Base-by-base conservation (phyloP, 2,329 filamentous ascomycete species). In the Trichoderma sp. region DNA sequence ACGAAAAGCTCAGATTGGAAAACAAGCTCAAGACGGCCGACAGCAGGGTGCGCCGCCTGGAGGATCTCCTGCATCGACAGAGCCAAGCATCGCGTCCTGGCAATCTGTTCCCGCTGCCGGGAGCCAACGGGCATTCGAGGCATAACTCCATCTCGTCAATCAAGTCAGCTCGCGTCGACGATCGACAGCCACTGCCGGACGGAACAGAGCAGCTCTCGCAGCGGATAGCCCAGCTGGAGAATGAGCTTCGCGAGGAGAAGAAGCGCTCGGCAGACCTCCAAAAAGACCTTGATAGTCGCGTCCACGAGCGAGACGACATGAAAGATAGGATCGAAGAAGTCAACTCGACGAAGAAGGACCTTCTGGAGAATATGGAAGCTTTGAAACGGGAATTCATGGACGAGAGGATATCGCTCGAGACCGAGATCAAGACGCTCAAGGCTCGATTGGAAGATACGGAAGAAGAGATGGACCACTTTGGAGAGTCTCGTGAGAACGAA, bases 341-440 rank as follows among this genome's bases (percentile, higher is more conserved):
- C 6, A 92, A 95, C 71, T 93, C 92, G 3, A 97, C 91, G 1
- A 99, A 99, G 76, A 90, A 91, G 71, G 95, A 98, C 75, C 85
- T 99, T 10, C 88, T 99, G 78, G 90, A 92, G 69, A 99, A 99
- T 73, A 92, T 99, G 80, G 93, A 98, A 73, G 90, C 93, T 14
- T 86, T 96, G 69, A 92, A 97, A 76, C 88, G 87, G 28, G 95
- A 98, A 72, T 97, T 97, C 70, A 83, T 90, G 43, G 88, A 89
- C 57, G 94, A 98, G 76, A 87, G 95, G 45, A 92, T 90, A 72
- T 90, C 88, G 10, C 81, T 98, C 0, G 91, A 97, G 70, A 83
- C 86, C 17, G 93, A 98, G 74, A 88, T 95, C 65, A 89, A 88
- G 70, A 84, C 85, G 15, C 84, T 93, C 65, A 93, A 90, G 72